Conservation (phyloP, 1,284 basidiomycete genomes). For the Omphalotus olearius region DNA sequence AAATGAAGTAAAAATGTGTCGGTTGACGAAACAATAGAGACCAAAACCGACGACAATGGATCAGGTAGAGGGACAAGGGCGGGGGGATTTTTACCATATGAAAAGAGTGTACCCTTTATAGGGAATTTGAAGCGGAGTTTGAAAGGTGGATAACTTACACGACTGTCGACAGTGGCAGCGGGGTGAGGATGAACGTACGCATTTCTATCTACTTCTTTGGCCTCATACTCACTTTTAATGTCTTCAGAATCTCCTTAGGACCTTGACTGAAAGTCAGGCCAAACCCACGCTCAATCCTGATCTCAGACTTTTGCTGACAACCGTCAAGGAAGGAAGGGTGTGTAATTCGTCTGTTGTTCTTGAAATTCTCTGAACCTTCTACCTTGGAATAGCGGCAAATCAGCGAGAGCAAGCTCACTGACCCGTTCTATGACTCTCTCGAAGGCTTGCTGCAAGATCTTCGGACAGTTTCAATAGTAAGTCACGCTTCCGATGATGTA, state of each 20-base stretch:
- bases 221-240: conserved; percentile 5
- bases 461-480: conserved; percentile 70
- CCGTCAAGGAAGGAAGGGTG: conserved; percentile 75
- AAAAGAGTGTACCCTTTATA: background rate
- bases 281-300: conserved; percentile 53
- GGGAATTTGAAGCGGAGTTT: background rate
- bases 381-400: conserved; percentile 41
- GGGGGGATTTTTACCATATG: background rate
- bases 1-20: too few species aligned
- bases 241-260: conserved; percentile 71
- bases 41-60: too few species aligned
- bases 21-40: too few species aligned
- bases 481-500: conserved; percentile 25
- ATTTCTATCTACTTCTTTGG: conserved; percentile 20
- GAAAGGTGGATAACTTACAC: background rate
- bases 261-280: conserved; percentile 64
- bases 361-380: conserved; percentile 18
- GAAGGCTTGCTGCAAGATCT: conserved; percentile 86
- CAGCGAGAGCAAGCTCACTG: conserved; percentile 71
- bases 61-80: background rate
- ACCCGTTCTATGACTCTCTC: conserved; percentile 88
- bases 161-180: conserved; percentile 2
- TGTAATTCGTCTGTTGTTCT: conserved; percentile 26
- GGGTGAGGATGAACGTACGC: conserved; percentile 38
- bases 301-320: conserved; percentile 65